Evolutionary conservation across 768 basidiomycete genomes (phyloP).

Genomic region (Mycena galopus): DNA sequence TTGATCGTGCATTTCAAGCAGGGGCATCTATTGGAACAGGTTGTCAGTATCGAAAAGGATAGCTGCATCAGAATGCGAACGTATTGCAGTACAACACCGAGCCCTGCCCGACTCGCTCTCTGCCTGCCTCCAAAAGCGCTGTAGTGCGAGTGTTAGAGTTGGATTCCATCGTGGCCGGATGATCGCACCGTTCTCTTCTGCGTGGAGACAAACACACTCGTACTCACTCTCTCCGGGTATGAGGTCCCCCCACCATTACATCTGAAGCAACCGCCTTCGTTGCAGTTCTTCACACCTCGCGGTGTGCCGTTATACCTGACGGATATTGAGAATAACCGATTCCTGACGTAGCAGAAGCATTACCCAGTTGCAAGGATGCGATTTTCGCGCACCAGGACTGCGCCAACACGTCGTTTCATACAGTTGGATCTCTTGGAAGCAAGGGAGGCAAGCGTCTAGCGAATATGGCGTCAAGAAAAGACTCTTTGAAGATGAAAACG

Average conservation of each 20-base stretch:
- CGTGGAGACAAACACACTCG: conserved; percentile 95
- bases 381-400: conserved; percentile 89
- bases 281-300: conserved; percentile 89
- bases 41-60: conserved; percentile 5
- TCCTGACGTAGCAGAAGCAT: not conserved
- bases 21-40: conserved; percentile 81
- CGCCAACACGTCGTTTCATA: conserved; percentile 97
- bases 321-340: conserved; percentile 8
- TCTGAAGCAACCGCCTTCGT: conserved; percentile 88
- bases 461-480: not conserved
- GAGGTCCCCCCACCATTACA: conserved; percentile 81
- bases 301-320: conserved; percentile 96
- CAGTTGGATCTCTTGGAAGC: conserved; percentile 94
- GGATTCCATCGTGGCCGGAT: not conserved
- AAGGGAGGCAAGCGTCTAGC: conserved; percentile 87
- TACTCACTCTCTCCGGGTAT: conserved; percentile 60
- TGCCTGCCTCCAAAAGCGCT: conserved; percentile 89
- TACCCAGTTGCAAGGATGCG: conserved; percentile 86
- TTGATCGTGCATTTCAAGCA: conserved; percentile 97
- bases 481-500: not conserved
- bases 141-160: not conserved
- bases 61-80: conserved; percentile 60
- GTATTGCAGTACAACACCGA: conserved; percentile 98
- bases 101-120: conserved; percentile 86
- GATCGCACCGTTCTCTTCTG: conserved; percentile 88